Conservation (phyloP, 306 rosid species). For the Medicago ruthenica region DNA sequence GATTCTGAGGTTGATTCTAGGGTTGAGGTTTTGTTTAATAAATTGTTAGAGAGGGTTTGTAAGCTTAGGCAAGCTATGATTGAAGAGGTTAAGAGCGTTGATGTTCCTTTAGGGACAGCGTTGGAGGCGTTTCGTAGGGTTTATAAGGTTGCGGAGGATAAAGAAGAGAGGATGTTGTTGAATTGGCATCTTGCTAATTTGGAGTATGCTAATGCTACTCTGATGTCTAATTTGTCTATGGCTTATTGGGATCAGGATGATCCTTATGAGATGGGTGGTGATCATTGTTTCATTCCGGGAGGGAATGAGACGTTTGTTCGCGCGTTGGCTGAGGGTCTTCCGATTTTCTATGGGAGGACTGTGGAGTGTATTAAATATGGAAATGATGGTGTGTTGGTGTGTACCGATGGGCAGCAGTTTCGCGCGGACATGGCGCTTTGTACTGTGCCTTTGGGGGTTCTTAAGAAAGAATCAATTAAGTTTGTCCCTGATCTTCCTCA, state of each 20-base stretch:
- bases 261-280: slow-evolving; percentile 97
- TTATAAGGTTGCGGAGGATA: slow-evolving; percentile 69
- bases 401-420: slow-evolving; percentile 71
- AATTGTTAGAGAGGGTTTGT: slow-evolving; percentile 86
- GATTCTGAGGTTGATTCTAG: slow-evolving; percentile 75
- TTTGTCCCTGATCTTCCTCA: slow-evolving; percentile 90
- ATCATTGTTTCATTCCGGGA: slow-evolving; percentile 92
- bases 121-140: slow-evolving; percentile 79
- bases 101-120: slow-evolving; percentile 79
- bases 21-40: slow-evolving; percentile 78
- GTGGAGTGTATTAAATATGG: slow-evolving; percentile 77
- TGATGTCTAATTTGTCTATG: slow-evolving; percentile 86
- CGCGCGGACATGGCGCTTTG: slow-evolving; percentile 76
- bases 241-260: slow-evolving; percentile 98
- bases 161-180: slow-evolving; percentile 78
- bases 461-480: slow-evolving; percentile 70
- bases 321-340: slow-evolving; percentile 75
- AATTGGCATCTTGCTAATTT: slow-evolving; percentile 95
- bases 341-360: slow-evolving; percentile 75
- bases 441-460: slow-evolving; percentile 86
- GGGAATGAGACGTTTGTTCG: slow-evolving; percentile 84
- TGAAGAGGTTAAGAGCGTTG: slow-evolving; percentile 82
- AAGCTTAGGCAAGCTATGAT: slow-evolving; percentile 87
- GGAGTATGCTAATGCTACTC: slow-evolving; percentile 93
- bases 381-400: slow-evolving; percentile 73